Evolutionary conservation across 768 basidiomycete species (phyloP).

Genomic region (Sporobolomyces phaffii): DNA sequence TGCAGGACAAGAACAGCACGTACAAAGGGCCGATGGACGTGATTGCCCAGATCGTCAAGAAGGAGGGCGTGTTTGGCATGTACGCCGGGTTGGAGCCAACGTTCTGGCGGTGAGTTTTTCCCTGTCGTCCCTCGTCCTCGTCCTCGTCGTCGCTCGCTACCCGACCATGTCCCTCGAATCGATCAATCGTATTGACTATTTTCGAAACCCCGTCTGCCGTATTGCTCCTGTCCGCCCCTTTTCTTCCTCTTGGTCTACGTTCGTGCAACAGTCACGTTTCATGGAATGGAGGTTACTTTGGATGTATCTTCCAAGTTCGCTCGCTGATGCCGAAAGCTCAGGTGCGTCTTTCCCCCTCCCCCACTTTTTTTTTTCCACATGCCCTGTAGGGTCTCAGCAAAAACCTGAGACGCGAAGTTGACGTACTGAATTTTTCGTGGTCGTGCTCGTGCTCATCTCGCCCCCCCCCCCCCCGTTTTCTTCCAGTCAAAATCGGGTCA

Average conservation of each 20-base stretch:
- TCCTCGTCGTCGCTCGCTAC: too few relatives aligned
- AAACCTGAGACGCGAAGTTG: too few relatives aligned
- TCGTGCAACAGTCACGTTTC: constrained; percentile 33
- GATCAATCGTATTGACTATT: too few relatives aligned
- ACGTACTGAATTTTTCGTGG: too few relatives aligned
- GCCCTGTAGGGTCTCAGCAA: neutral
- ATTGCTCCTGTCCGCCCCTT: too few relatives aligned
- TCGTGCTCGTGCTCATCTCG: too few relatives aligned
- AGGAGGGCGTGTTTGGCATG: constrained; percentile 74
- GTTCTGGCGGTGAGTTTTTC: constrained; percentile 76
- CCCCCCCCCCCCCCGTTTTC: too few relatives aligned
- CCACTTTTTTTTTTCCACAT: too few relatives aligned
- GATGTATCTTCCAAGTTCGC: constrained; percentile 75
- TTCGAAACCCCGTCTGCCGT: too few relatives aligned
- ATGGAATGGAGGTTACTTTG: constrained; percentile 80
- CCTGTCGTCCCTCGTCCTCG: too few relatives aligned
- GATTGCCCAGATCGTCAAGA: constrained; percentile 66
- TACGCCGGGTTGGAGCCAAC: constrained; percentile 96
- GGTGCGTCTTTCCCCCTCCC: constrained; percentile 51
- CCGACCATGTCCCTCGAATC: too few relatives aligned
- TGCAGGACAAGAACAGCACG: constrained; percentile 87
- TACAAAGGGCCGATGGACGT: constrained; percentile 90
- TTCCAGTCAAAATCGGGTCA: constrained; percentile 57
- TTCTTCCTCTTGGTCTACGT: too few relatives aligned
- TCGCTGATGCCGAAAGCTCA: constrained; percentile 74